Evolutionary conservation across 2,329 filamentous ascomycete species (phyloP).

Genomic region (Ophiocordyceps camponoti-saundersi): DNA sequence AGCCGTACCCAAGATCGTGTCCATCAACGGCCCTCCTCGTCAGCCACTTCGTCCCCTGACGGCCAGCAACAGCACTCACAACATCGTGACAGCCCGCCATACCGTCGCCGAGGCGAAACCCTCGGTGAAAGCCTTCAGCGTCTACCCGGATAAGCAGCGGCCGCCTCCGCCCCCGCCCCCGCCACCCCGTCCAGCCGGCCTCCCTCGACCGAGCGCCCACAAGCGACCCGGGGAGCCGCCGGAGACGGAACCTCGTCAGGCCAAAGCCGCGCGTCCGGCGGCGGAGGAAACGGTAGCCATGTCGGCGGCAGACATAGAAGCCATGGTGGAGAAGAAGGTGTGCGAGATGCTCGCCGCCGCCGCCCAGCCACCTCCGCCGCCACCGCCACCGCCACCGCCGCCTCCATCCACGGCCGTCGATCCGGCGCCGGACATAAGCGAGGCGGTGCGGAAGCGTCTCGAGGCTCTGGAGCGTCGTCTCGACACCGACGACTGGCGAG

Average conservation of each 20-base stretch:
- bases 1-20: conserved; percentile 23
- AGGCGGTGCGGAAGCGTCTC: conserved; percentile 63
- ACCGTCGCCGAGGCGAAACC: conserved; percentile 36
- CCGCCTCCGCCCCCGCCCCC: conserved; percentile 10
- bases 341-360: conserved; percentile 75
- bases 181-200: conserved; percentile 11
- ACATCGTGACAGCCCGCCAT: conserved; percentile 23
- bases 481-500: conserved; percentile 40
- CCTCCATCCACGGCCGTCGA: conserved; percentile 8
- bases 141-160: conserved; percentile 61
- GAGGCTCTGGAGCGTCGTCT: conserved; percentile 79
- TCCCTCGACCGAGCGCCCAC: conserved; percentile 5
- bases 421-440: conserved; percentile 38
- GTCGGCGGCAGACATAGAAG: conserved; percentile 65
- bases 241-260: conserved; percentile 22
- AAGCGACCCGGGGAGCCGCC: conserved; percentile 26
- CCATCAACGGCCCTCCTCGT: conserved; percentile 30
- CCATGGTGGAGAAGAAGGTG: conserved; percentile 82
- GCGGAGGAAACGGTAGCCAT: conserved; percentile 26
- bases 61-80: conserved; percentile 43
- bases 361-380: conserved; percentile 31
- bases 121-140: conserved; percentile 68
- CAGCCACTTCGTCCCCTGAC: conserved; percentile 70
- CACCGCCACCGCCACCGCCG: conserved; percentile 11
- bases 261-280: conserved; percentile 27